phyloP scores from a whole-genome alignment of 768 basidiomycete genomes.

The Amanita subjunquillea region DNA sequence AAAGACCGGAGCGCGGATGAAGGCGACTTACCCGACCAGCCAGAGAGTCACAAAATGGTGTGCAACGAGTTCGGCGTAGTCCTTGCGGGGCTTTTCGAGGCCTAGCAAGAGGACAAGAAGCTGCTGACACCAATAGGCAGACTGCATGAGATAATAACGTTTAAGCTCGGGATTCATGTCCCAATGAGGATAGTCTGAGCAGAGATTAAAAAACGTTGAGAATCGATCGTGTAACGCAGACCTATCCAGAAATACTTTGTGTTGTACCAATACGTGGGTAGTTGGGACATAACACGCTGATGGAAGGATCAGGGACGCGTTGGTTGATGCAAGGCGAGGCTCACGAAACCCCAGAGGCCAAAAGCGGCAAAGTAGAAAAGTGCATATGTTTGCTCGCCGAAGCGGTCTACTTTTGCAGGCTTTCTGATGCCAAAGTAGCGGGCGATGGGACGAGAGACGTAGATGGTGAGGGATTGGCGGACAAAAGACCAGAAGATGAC shows the following conservation, averaged over 20 bases:
- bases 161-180: constrained; percentile 81
- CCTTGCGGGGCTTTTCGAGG: constrained; percentile 92
- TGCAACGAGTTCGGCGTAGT: constrained; percentile 75
- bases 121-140: constrained; percentile 93
- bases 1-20: not conserved
- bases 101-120: constrained; percentile 73
- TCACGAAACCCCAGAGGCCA: constrained; percentile 69
- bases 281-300: constrained; percentile 72
- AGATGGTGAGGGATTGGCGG: constrained; percentile 64
- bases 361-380: constrained; percentile 67
- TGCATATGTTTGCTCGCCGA: constrained; percentile 89
- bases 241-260: constrained; percentile 83
- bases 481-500: constrained; percentile 85
- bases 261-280: constrained; percentile 81
- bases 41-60: constrained; percentile 95
- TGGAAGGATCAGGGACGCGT: constrained; percentile 1
- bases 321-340: constrained; percentile 19
- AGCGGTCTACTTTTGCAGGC: constrained; percentile 62
- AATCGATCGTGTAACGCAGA: constrained; percentile 16
- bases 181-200: constrained; percentile 79
- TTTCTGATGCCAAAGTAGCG: constrained; percentile 60
- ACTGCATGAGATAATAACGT: constrained; percentile 88
- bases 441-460: constrained; percentile 58
- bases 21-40: constrained; percentile 65
- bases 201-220: not conserved